Base-by-base conservation (phyloP, 2,329 filamentous ascomycete genomes). In the Colletotrichum sp. region DNA sequence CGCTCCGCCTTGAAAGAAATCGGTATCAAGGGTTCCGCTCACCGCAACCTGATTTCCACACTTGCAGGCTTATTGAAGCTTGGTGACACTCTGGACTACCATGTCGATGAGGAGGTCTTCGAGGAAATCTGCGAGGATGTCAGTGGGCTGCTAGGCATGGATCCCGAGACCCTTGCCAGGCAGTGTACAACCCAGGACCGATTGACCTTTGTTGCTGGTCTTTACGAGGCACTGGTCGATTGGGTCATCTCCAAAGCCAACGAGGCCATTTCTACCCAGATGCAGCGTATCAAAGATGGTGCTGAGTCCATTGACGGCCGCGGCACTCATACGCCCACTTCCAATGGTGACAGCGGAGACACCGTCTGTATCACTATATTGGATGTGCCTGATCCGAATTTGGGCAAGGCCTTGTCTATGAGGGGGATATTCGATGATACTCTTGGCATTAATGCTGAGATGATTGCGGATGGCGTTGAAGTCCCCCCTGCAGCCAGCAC, bases 171-270 rank as follows among this genome's bases (percentile, higher is more conserved):
- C 2, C 91, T 99, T 9, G 87, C 94, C 55, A 91, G 91, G 67
- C 93, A 96, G 80, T 95, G 95, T 83, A 94, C 93, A 75, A 97
- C 96, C 0, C 92, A 96, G 76, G 97, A 98, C 75, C 93, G 97
- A 12, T 92, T 94, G 80, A 92, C 94, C 3, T 87, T 98, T 55
- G 94, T 98, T 75, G 93, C 93, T 15, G 96, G 95, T 4, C 89
- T 98, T 18, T 99, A 99, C 81, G 97, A 99, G 85, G 93, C 96
- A 15, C 88, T 98, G 30, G 96, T 99, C 0, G 97, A 98, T 82
- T 98, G 96, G 94, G 94, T 99, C 16, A 94, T 99, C 76, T 87
- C 89, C 72, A 97, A 96, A 82, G 96, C 96, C 72, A 99, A 99
- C 80, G 91, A 93, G 38, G 91, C 96, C 13, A 98, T 99, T 80